Evolutionary conservation across 305 asterid species (phyloP).

Genomic region (Salvia sclarea): DNA sequence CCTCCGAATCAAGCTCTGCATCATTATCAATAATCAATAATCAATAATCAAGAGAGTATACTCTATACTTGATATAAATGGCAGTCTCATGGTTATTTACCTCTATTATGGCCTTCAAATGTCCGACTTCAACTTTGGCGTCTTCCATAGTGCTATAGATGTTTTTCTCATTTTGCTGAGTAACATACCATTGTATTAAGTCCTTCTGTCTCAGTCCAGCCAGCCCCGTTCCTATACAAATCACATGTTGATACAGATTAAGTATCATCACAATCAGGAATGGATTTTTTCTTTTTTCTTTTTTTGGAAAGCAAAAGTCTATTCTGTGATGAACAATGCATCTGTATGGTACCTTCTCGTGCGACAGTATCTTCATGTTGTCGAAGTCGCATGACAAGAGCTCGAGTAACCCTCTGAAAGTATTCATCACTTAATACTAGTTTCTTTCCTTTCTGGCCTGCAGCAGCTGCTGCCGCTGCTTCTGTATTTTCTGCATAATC

Average conservation of each 20-base stretch:
- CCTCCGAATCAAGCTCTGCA: conserved; percentile 79
- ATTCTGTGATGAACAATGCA: conserved; percentile 5
- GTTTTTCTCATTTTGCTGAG: conserved; percentile 76
- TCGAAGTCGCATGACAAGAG: conserved; percentile 51
- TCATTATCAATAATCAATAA: conserved; percentile 7
- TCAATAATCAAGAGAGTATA: not conserved
- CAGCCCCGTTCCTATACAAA: conserved; percentile 55
- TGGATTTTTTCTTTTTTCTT: not conserved
- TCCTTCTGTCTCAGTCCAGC: conserved; percentile 90
- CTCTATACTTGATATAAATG: not conserved
- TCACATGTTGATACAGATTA: not conserved
- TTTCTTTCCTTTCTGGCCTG: conserved; percentile 61
- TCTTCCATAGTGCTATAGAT: conserved; percentile 64
- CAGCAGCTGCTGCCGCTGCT: conserved; percentile 42
- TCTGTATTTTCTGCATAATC: conserved; percentile 40
- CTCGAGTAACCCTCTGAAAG: conserved; percentile 64
- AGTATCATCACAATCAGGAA: not conserved
- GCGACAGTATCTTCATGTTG: conserved; percentile 45
- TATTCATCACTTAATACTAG: conserved; percentile 75
- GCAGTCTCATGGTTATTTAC: conserved; percentile 36
- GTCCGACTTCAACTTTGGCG: conserved; percentile 72
- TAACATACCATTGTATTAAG: conserved; percentile 77
- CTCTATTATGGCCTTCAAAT: conserved; percentile 89
- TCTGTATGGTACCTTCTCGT: conserved; percentile 40
- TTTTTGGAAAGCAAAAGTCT: no score